Evolutionary conservation across 352 stramenopile genomes (phyloP).

Genomic region (Blastocystis sp.): DNA sequence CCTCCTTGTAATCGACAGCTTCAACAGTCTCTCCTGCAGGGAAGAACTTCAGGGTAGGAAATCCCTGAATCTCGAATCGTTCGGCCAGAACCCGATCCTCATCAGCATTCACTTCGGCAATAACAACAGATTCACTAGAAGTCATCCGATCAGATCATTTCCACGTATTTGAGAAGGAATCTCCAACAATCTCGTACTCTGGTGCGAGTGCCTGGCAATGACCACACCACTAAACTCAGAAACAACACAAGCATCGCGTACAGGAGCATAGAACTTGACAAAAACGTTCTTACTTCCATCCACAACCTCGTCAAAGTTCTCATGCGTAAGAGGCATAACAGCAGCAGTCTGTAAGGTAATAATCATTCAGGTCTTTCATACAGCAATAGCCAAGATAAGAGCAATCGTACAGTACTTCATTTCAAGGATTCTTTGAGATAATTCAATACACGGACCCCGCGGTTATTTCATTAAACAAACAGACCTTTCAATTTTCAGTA

Average conservation of each 20-base stretch:
- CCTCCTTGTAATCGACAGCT: slow-evolving; percentile 36
- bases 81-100: neutral
- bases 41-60: slow-evolving; percentile 59
- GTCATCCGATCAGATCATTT: neutral
- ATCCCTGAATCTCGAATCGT: slow-evolving; percentile 37
- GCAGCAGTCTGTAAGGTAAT: neutral
- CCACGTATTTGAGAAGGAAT: slow-evolving; percentile 46
- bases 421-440: neutral
- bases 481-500: slow-evolving; percentile 20
- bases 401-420: neutral
- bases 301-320: slow-evolving; percentile 62
- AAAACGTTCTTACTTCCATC: slow-evolving; percentile 47
- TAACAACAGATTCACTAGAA: slow-evolving; percentile 70
- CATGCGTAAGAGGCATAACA: slow-evolving; percentile 25
- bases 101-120: slow-evolving; percentile 82
- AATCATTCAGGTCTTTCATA: neutral
- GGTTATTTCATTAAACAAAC: slow-evolving; percentile 7
- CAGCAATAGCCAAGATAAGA: neutral
- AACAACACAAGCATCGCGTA: neutral
- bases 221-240: slow-evolving; percentile 49
- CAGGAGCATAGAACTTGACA: slow-evolving; percentile 61
- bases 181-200: slow-evolving; percentile 24
- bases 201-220: slow-evolving; percentile 55
- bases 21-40: neutral
- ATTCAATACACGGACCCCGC: neutral